Evolutionary conservation across 345 rosid genomes (phyloP).

Genomic region (Gossypium raimondii): DNA sequence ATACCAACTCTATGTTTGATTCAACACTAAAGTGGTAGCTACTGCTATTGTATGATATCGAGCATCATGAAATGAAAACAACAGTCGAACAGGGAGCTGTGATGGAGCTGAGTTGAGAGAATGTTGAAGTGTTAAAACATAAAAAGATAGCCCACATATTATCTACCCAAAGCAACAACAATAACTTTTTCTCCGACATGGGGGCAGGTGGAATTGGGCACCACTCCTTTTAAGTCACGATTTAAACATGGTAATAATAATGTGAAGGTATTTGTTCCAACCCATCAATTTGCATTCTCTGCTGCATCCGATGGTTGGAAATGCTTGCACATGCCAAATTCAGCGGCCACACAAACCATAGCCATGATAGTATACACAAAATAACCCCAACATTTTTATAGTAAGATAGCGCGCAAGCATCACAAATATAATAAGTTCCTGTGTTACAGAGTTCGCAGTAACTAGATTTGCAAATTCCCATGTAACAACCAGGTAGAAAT

Average conservation of each 20-base stretch:
- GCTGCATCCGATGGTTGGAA: not conserved
- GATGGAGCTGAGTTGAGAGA: no score
- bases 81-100: no score
- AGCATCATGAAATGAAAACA: not conserved
- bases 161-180: not conserved
- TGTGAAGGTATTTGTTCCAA: not conserved
- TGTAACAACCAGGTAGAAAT: not conserved
- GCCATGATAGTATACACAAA: not conserved
- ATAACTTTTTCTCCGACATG: not conserved
- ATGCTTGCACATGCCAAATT: not conserved
- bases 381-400: not conserved
- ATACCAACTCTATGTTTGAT: no score
- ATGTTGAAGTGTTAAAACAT: not conserved
- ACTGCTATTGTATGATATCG: no score
- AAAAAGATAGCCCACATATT: not conserved
- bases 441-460: not conserved
- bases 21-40: no score
- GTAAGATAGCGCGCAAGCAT: not conserved
- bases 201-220: not conserved
- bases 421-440: not conserved
- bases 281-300: no score
- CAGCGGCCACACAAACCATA: not conserved
- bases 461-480: not conserved
- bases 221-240: not conserved
- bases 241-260: not conserved